Conservation (phyloP, 129 eudicot genomes). For the Artemisia annua region DNA sequence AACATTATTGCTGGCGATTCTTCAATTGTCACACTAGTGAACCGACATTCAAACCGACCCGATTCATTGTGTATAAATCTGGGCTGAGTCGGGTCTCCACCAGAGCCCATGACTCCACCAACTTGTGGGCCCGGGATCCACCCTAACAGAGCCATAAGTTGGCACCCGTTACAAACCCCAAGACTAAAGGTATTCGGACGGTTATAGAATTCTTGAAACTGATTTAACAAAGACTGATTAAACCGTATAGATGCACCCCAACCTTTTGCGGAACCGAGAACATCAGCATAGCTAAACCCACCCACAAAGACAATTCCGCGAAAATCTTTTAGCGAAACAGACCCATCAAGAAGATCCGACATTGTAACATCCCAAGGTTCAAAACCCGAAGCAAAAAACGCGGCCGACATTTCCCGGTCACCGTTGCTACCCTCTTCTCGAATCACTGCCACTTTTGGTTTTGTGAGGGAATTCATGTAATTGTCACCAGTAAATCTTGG, state of each 20-base stretch:
- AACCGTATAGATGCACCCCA: conserved; percentile 96
- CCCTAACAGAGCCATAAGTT: conserved; percentile 95
- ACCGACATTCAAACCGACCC: conserved; percentile 88
- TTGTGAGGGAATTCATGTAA: conserved; percentile 40
- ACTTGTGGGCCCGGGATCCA: conserved; percentile 90
- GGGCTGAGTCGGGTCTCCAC: conserved; percentile 89
- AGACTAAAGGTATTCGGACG: conserved; percentile 83
- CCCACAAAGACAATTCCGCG: conserved; percentile 84
- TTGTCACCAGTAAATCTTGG: conserved; percentile 60
- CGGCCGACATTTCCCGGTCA: conserved; percentile 93
- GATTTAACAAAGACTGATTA: conserved; percentile 69
- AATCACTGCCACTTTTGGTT: conserved; percentile 85
- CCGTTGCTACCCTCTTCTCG: conserved; percentile 98
- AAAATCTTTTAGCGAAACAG: conserved; percentile 43
- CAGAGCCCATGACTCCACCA: conserved; percentile 59
- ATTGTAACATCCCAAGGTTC: conserved; percentile 83
- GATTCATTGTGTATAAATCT: conserved; percentile 86
- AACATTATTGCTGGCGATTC: conserved; percentile 80
- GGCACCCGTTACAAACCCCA: conserved; percentile 97
- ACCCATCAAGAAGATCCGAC: conserved; percentile 73
- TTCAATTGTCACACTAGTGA: conserved; percentile 73
- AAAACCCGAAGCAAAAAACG: conserved; percentile 70
- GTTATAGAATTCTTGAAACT: conserved; percentile 79
- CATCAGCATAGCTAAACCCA: conserved; percentile 97
- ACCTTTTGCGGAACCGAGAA: conserved; percentile 94